phyloP scores from a whole-genome alignment of 2,329 filamentous ascomycete species.

The Penicillium sp. region DNA sequence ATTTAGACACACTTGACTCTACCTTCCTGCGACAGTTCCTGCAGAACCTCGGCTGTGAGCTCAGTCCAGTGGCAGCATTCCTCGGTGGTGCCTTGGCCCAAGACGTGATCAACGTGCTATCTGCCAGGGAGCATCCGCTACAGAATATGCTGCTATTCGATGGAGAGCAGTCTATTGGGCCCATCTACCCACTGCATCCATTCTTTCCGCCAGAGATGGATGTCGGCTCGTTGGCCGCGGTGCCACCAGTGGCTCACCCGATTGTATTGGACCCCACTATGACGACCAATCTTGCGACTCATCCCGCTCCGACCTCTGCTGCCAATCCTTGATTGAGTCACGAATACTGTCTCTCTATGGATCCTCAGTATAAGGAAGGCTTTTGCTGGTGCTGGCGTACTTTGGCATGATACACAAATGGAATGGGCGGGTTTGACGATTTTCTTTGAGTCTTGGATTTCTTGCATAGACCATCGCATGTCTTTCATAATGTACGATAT shows the following conservation, averaged over 20 bases:
- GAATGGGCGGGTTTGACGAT: neutral
- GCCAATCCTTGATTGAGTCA: neutral
- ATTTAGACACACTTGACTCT: slow-evolving; percentile 66
- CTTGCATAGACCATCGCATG: slow-evolving; percentile 2
- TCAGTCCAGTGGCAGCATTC: slow-evolving; percentile 85
- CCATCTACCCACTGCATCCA: slow-evolving; percentile 81
- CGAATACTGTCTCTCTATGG: neutral
- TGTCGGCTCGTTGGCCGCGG: slow-evolving; percentile 33
- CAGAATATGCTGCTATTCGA: slow-evolving; percentile 95
- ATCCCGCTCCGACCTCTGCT: neutral
- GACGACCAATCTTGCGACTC: slow-evolving; percentile 7
- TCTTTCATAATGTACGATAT: slow-evolving; percentile 13
- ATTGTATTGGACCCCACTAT: slow-evolving; percentile 24
- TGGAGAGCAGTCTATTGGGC: slow-evolving; percentile 75
- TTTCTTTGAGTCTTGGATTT: neutral
- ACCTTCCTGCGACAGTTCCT: slow-evolving; percentile 82
- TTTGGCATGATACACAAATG: neutral
- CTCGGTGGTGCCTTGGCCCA: slow-evolving; percentile 89
- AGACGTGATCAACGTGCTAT: slow-evolving; percentile 95
- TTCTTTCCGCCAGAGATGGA: slow-evolving; percentile 49
- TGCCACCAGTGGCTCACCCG: slow-evolving; percentile 33
- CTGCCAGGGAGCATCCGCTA: slow-evolving; percentile 87
- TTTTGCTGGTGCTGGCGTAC: neutral
- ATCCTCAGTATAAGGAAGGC: no score
- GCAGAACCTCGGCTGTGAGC: slow-evolving; percentile 80